Evolutionary conservation across 2,329 filamentous ascomycete species (phyloP).

Genomic region (Botryosphaeria dothidea): DNA sequence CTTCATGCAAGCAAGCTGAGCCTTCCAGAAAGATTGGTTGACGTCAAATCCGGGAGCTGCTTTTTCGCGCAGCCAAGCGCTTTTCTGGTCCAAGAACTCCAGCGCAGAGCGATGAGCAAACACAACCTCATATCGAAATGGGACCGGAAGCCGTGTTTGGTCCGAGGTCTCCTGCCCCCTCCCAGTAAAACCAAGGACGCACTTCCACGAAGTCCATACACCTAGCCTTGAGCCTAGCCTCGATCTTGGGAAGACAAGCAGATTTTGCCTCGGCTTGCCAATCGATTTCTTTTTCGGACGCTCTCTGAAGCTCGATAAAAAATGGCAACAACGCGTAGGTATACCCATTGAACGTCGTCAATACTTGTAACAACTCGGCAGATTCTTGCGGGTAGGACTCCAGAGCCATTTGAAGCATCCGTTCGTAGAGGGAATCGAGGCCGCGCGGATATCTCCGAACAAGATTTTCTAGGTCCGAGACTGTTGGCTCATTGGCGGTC

Average conservation of each 20-base stretch:
- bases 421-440: background rate
- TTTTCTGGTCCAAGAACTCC: background rate
- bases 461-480: background rate
- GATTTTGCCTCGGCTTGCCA: no score
- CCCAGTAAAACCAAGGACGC: no score
- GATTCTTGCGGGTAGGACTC: background rate
- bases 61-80: background rate
- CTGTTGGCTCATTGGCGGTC: background rate
- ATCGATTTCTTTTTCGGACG: background rate
- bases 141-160: no score
- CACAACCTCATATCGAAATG: background rate
- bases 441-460: background rate
- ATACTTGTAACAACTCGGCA: background rate
- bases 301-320: background rate
- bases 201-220: background rate
- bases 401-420: background rate
- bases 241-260: background rate
- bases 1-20: background rate
- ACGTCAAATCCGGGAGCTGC: background rate
- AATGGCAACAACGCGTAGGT: no score
- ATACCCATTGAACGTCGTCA: no score
- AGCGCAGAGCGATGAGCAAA: background rate
- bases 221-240: background rate
- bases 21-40: background rate
- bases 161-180: fast-evolving